phyloP scores from a whole-genome alignment of 805 yeast species.

The Saturnispora gosingensis region DNA sequence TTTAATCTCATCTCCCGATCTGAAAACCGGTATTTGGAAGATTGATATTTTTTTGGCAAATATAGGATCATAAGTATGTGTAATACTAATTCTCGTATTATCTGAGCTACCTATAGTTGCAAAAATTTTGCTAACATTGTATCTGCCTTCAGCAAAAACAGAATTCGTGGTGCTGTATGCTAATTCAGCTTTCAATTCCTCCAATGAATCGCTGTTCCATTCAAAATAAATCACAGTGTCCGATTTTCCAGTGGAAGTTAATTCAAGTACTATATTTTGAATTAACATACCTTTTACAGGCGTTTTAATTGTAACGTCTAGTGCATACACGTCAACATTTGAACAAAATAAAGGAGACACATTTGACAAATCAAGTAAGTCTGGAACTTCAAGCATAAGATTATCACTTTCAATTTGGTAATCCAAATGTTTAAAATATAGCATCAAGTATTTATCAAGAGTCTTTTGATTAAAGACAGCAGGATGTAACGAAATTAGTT shows the following conservation, averaged over 20 bases:
- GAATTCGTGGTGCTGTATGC: neutral
- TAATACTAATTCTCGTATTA: neutral
- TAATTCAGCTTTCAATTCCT: neutral
- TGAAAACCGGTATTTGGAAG: neutral
- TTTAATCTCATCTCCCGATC: neutral
- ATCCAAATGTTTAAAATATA: neutral
- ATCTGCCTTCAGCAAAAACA: constrained; percentile 1
- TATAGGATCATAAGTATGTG: neutral
- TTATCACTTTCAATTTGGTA: neutral
- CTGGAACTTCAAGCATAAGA: neutral
- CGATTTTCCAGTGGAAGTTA: neutral
- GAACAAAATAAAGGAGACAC: constrained; percentile 26
- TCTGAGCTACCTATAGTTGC: constrained; percentile 1
- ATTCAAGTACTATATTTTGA: neutral
- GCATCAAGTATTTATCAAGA: neutral
- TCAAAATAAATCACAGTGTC: constrained; percentile 1
- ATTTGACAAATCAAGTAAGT: neutral
- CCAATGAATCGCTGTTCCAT: neutral
- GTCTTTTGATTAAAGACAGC: neutral
- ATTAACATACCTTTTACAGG: neutral
- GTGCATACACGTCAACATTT: constrained; percentile 29
- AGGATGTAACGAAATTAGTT: constrained; percentile 2
- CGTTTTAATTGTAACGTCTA: constrained; percentile 30
- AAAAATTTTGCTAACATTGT: constrained; percentile 3
- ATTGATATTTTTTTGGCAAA: neutral